These are phyloP conservation scores for Vachellia collinsii DNA, from an alignment of 306 rosid species.

Conservation along the genomic window DNA sequence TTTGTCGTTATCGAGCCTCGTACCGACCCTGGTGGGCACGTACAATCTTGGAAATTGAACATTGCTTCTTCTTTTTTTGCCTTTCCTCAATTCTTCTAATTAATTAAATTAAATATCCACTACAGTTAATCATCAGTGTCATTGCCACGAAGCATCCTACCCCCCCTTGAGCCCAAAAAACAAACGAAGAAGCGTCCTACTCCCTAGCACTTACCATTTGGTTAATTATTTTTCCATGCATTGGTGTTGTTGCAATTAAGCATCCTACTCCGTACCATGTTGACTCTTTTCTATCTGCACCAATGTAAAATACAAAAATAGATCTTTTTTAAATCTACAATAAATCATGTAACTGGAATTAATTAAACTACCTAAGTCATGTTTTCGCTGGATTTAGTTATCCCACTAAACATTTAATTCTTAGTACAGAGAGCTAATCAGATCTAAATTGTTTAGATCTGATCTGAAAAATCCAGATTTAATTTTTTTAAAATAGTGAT, in stretches of 20 bases:
- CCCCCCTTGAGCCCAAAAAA: background rate
- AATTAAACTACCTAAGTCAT: too few species aligned
- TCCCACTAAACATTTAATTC: too few species aligned
- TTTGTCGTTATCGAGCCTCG: constrained; percentile 42
- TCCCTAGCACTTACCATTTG: background rate
- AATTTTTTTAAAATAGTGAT: too few species aligned
- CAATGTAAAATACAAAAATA: background rate
- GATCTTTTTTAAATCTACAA: background rate
- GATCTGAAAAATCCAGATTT: too few species aligned
- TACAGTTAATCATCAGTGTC: background rate
- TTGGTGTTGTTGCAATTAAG: constrained; percentile 12
- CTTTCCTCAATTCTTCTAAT: background rate
- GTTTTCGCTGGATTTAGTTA: too few species aligned
- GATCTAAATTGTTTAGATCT: too few species aligned
- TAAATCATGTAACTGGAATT: background rate
- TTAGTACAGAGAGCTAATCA: too few species aligned
- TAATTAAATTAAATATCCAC: background rate
- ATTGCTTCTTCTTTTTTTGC: background rate
- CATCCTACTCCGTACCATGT: background rate
- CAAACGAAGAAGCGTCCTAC: background rate
- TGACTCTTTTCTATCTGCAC: too few species aligned
- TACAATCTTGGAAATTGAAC: constrained; percentile 3
- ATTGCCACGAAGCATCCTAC: background rate
- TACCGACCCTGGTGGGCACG: constrained; percentile 27
- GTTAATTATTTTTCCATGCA: background rate